Conservation (phyloP, 2,329 filamentous ascomycete species). For the Monilinia fructicola region DNA sequence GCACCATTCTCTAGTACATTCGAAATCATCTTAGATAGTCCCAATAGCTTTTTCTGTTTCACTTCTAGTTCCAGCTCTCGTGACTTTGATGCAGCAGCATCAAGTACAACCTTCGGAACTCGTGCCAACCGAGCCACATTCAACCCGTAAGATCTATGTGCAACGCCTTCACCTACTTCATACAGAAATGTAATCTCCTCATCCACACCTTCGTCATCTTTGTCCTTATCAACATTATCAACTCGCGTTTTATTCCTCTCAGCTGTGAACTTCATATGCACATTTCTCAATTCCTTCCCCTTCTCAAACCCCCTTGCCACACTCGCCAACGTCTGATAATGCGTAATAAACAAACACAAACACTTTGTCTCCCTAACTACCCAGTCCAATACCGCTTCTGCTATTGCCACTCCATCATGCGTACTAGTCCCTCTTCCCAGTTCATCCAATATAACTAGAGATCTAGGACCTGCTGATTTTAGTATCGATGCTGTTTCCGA, state of each 20-base stretch:
- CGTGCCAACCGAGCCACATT: constrained; percentile 88
- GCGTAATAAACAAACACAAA: constrained; percentile 92
- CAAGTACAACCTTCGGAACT: constrained; percentile 73
- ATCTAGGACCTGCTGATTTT: constrained; percentile 80
- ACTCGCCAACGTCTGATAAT: constrained; percentile 82
- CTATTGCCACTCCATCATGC: constrained; percentile 94
- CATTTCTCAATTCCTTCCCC: constrained; percentile 69
- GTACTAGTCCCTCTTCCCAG: constrained; percentile 90
- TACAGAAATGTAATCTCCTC: constrained; percentile 93
- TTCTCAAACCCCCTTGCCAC: constrained; percentile 67
- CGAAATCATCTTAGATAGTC: constrained; percentile 36
- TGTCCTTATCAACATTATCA: constrained; percentile 47
- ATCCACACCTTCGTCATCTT: constrained; percentile 47
- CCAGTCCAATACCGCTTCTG: constrained; percentile 84
- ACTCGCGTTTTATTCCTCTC: constrained; percentile 31
- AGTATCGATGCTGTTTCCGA: constrained; percentile 90
- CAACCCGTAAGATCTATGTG: constrained; percentile 89
- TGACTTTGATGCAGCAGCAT: constrained; percentile 77
- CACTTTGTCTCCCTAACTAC: constrained; percentile 73
- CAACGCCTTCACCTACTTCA: constrained; percentile 85
- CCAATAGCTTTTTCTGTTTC: constrained; percentile 56
- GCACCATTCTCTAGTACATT: constrained; percentile 31
- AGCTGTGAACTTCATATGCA: constrained; percentile 85
- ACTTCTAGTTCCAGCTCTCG: constrained; percentile 75
- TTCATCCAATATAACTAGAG: constrained; percentile 90